These are phyloP conservation scores for Suhomyces chickasaworum DNA, from an alignment of 1,139 yeast species.

Conservation along the genomic window DNA sequence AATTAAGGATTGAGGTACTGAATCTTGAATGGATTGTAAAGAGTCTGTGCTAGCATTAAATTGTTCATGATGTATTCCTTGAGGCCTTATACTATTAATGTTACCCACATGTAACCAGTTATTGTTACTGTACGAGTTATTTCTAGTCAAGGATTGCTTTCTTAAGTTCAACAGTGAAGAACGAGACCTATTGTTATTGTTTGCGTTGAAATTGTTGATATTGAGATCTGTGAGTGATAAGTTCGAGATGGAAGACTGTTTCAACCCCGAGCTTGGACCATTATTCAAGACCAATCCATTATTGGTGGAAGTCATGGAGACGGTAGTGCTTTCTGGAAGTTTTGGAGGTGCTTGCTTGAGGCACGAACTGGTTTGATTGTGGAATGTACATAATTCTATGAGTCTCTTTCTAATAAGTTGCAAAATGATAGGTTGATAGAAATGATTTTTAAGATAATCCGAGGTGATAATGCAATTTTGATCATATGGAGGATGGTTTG, in stretches of 20 bases:
- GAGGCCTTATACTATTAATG: conserved; percentile 38
- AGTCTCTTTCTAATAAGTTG: conserved; percentile 47
- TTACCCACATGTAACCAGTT: conserved; percentile 54
- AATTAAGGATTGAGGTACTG: conserved; percentile 45
- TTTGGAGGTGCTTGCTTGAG: conserved; percentile 12
- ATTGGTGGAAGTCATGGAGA: conserved; percentile 19
- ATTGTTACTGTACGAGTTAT: conserved; percentile 39
- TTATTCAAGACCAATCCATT: conserved; percentile 19
- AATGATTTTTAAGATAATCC: conserved; percentile 36
- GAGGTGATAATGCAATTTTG: conserved; percentile 35
- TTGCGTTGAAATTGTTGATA: conserved; percentile 30
- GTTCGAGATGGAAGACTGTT: conserved; percentile 45
- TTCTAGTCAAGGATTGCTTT: conserved; percentile 49
- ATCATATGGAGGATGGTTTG: conserved; percentile 34
- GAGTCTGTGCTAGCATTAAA: conserved; percentile 43
- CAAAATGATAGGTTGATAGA: conserved; percentile 45
- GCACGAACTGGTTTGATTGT: conserved; percentile 4
- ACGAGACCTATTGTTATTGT: conserved; percentile 22
- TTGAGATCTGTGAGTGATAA: conserved; percentile 46
- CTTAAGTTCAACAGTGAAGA: conserved; percentile 37
- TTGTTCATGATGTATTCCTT: conserved; percentile 22
- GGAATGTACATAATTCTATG: conserved; percentile 41
- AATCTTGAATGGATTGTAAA: conserved; percentile 49
- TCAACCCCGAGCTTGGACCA: conserved; percentile 17
- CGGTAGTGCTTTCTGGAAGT: conserved; percentile 34